Conservation (phyloP, 1,139 yeast species). For the Nakaseomyces kungkrabaensis region DNA sequence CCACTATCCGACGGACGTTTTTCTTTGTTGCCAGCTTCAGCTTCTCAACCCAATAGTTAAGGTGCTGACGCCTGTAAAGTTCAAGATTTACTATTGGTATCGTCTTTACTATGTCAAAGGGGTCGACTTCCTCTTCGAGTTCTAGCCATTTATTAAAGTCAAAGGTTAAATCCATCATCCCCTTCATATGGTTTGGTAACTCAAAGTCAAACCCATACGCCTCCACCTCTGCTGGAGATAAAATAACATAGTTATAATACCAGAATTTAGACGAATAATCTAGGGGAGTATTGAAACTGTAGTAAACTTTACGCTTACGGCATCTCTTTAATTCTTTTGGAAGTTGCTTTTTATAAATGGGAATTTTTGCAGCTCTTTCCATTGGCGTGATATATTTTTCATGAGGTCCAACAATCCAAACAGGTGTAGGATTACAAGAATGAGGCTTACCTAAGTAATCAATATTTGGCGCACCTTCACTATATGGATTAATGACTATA, state of each 20-base stretch:
- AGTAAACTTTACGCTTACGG: not conserved
- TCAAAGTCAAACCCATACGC: not conserved
- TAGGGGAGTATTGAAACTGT: not conserved
- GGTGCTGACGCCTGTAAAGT: not conserved
- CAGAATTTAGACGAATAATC: not conserved
- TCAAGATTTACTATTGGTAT: not conserved
- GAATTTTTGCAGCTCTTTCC: not conserved
- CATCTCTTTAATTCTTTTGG: not conserved
- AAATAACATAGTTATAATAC: not conserved
- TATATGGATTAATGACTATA: not conserved
- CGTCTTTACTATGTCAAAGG: not conserved
- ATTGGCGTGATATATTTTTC: not conserved
- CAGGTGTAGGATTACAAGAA: not conserved
- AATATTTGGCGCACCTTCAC: not conserved
- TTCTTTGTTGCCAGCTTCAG: not conserved
- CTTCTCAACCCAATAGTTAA: not conserved
- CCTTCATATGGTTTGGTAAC: not conserved
- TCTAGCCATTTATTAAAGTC: not conserved
- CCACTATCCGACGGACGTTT: not conserved
- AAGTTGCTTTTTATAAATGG: slow-evolving; percentile 1
- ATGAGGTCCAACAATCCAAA: slow-evolving; percentile 1
- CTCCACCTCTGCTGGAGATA: not conserved
- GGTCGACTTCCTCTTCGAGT: not conserved
- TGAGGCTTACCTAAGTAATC: not conserved
- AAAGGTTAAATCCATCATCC: not conserved